Evolutionary conservation across 768 basidiomycete genomes (phyloP), one percentile per base, ranked within the genome.

Genomic region (Suillus placidus): DNA sequence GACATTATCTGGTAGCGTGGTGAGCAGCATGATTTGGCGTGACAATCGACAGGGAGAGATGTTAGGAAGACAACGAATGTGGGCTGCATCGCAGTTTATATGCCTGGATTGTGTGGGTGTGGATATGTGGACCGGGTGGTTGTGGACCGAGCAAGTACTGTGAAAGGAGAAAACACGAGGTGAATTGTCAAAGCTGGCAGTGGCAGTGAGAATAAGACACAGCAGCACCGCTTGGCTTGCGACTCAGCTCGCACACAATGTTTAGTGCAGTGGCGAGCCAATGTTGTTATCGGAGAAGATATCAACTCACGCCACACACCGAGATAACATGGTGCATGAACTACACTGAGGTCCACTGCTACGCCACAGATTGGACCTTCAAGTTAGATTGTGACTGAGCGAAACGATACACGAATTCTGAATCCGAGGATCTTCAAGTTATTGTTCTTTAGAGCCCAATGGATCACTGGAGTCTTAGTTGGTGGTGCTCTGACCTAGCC

Each of bases 401-500:
- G 37, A 37, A 37, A 14, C n/a, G 35, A 26, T 26, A 10, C 26
- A 30, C 40, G 57, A 12, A 18, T 18, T 30, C 26, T 57, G 37
- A 26, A 38, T 57, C 56, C 37, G 6, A 37, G n/a, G n/a, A 37
- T 23, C 12, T 55, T 26, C 26, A 26, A 26, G 26, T 26, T 7
- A 16, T 9, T 38, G 12, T 57, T 34, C n/a, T 38, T 40, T 47
- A 61, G 38, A 74, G 60, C 78, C 38, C 79, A 66, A 67, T 74
- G 77, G 61, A 78, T 75, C 20, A 80, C 76, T 2, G 76, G 79
- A 18, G 80, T 80, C 56, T 76, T 68, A 57, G 76, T 74, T 30
- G 77, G 67, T 10, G 68, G n/a, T 13, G 47, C 12, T 23, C 47
- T 49, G 10, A 13, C n/a, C 23, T 13, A 23, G 66, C 75, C 76